Conservation (phyloP, 2,329 filamentous ascomycete genomes). For the Didymella arachidicola region DNA sequence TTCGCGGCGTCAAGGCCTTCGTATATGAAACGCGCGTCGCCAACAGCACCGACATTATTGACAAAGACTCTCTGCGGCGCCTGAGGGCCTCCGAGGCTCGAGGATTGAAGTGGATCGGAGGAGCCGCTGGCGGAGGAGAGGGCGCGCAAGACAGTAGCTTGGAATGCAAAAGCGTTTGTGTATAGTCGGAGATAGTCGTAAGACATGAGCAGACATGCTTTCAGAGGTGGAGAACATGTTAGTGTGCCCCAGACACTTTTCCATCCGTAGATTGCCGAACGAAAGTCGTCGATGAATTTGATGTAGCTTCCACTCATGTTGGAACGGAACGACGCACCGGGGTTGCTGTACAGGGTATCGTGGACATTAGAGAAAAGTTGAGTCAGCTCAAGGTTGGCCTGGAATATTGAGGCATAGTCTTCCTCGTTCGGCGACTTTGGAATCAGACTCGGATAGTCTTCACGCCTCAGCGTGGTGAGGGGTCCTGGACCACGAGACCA, state of each 20-base stretch:
- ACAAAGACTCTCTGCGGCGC: constrained; percentile 55
- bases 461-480: constrained; percentile 68
- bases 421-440: constrained; percentile 67
- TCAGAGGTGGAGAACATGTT: constrained; percentile 70
- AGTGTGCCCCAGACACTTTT: constrained; percentile 73
- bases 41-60: constrained; percentile 59
- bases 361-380: constrained; percentile 78
- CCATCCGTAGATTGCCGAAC: constrained; percentile 73
- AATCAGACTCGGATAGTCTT: constrained; percentile 72
- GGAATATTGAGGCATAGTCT: constrained; percentile 72
- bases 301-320: constrained; percentile 77
- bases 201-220: constrained; percentile 71
- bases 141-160: constrained; percentile 67
- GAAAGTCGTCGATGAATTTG: constrained; percentile 78
- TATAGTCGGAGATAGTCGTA: constrained; percentile 78
- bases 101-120: constrained; percentile 6
- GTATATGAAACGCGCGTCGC: constrained; percentile 60
- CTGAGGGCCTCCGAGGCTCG: constrained; percentile 9
- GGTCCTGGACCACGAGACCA: constrained; percentile 76
- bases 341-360: constrained; percentile 75
- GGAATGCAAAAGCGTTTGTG: constrained; percentile 78
- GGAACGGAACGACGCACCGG: constrained; percentile 72
- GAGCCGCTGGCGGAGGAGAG: constrained; percentile 42
- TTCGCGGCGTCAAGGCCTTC: constrained; percentile 60
- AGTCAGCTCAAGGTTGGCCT: constrained; percentile 74